phyloP scores from a whole-genome alignment of 225 moss, liverwort and hornwort species.

The Lunularia cruciata region DNA sequence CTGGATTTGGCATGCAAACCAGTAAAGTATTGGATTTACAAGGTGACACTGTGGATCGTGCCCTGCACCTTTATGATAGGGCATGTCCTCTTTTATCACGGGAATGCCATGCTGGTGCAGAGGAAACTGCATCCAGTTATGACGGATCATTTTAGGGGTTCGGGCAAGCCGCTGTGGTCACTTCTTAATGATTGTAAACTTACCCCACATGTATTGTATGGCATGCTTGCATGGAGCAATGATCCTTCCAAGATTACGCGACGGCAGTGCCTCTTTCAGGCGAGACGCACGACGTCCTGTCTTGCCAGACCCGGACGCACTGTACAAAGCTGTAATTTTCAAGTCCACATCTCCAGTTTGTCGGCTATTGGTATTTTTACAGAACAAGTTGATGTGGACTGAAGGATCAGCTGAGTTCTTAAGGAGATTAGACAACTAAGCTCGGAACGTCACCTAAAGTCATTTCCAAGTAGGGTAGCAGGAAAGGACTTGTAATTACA shows the following conservation, averaged over 20 bases:
- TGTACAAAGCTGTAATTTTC: conserved; percentile 12
- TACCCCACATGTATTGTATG: conserved; percentile 8
- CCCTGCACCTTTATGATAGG: neutral
- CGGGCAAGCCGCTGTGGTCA: neutral
- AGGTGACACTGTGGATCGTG: neutral
- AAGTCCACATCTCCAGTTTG: conserved; percentile 12
- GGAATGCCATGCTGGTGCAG: neutral
- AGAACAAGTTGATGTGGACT: conserved; percentile 11
- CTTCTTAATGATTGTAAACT: neutral
- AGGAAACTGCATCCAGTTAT: neutral
- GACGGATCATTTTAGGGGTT: neutral
- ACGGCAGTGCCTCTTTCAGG: neutral
- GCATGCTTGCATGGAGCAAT: conserved; percentile 16
- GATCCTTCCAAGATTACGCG: conserved; percentile 16
- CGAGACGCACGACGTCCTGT: neutral
- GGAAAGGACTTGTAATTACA: conserved; percentile 15
- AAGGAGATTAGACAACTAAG: neutral
- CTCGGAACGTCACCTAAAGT: neutral
- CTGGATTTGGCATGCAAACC: conserved; percentile 19
- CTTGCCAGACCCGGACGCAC: neutral
- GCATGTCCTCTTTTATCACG: neutral
- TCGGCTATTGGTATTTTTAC: neutral
- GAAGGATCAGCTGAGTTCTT: conserved; percentile 19
- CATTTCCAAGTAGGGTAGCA: conserved; percentile 6
- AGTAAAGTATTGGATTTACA: neutral